phyloP scores from a whole-genome alignment of 495 filamentous ascomycete genomes.

The Letharia columbiana region DNA sequence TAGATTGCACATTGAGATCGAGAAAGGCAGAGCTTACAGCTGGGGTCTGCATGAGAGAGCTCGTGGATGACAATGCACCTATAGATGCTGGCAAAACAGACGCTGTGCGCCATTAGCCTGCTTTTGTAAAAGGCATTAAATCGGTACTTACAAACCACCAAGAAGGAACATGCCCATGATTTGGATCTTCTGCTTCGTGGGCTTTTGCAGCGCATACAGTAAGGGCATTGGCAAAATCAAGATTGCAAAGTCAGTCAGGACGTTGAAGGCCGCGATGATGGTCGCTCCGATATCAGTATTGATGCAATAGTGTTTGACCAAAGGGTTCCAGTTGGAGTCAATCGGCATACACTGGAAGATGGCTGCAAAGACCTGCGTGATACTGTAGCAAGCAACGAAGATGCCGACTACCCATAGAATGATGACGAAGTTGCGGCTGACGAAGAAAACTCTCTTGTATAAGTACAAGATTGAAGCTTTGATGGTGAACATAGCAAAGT shows the following conservation, averaged over 20 bases:
- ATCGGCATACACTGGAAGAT: slow-evolving; percentile 16
- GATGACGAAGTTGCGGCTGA: slow-evolving; percentile 28
- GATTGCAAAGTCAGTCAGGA: slow-evolving; percentile 30
- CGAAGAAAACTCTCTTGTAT: slow-evolving; percentile 33
- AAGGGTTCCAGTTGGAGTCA: slow-evolving; percentile 4
- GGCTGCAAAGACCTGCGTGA: not conserved
- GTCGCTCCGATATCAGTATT: slow-evolving; percentile 23
- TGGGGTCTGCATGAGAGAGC: slow-evolving; percentile 15
- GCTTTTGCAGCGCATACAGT: slow-evolving; percentile 27
- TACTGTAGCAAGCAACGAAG: slow-evolving; percentile 29
- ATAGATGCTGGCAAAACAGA: slow-evolving; percentile 26
- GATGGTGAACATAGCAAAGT: not conserved
- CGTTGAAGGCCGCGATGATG: slow-evolving; percentile 24
- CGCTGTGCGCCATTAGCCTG: not conserved
- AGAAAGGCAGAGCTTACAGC: slow-evolving; percentile 11
- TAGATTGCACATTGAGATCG: not conserved
- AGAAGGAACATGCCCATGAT: slow-evolving; percentile 16
- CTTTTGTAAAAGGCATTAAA: not conserved
- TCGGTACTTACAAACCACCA: slow-evolving; percentile 1
- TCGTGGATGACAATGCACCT: slow-evolving; percentile 21
- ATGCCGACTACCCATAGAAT: slow-evolving; percentile 29
- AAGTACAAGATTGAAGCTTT: slow-evolving; percentile 31
- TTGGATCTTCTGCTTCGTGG: slow-evolving; percentile 26
- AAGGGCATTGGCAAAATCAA: slow-evolving; percentile 27
- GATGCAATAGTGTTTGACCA: slow-evolving; percentile 23